Percentiles rank a stretch among this genome's conserved stretches.
Conservation (phyloP, 768 basidiomycete genomes). For the Xerocomellus chrysenteron region DNA sequence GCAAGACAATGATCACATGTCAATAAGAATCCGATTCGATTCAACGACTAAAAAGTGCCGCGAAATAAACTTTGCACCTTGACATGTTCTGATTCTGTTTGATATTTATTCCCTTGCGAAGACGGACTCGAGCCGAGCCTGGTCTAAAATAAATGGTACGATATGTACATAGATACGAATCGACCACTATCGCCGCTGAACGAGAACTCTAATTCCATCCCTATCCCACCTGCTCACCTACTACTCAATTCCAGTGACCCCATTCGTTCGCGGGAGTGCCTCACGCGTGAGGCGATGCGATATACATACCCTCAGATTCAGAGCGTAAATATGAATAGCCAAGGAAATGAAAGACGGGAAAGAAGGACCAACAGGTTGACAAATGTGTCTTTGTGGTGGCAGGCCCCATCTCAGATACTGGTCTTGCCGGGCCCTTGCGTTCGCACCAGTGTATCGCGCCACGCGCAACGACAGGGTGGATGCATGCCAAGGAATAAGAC, state of each 20-base stretch:
- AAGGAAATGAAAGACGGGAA: not conserved
- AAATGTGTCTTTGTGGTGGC: not conserved
- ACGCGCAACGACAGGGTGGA: not conserved
- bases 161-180: not conserved
- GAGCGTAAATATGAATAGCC: slow-evolving; percentile 10
- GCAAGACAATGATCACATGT: not conserved
- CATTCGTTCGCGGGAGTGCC: not conserved
- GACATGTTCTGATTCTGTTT: not conserved
- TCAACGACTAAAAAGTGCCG: not conserved
- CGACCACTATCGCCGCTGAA: slow-evolving; percentile 12
- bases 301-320: not conserved
- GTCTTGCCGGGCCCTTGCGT: not conserved
- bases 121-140: not conserved
- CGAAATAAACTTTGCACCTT: not conserved
- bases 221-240: slow-evolving; percentile 1
- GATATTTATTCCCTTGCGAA: not conserved
- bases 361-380: not conserved
- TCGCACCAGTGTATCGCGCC: not conserved
- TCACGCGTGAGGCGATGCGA: not conserved
- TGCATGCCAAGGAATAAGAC: not conserved
- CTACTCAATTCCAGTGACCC: slow-evolving; percentile 14
- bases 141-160: slow-evolving; percentile 1
- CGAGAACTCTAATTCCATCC: slow-evolving; percentile 11
- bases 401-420: not conserved
- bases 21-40: not conserved